These are phyloP conservation scores for Claviceps spartinae DNA, from an alignment of 2,329 filamentous ascomycete genomes.

Conservation along the genomic window DNA sequence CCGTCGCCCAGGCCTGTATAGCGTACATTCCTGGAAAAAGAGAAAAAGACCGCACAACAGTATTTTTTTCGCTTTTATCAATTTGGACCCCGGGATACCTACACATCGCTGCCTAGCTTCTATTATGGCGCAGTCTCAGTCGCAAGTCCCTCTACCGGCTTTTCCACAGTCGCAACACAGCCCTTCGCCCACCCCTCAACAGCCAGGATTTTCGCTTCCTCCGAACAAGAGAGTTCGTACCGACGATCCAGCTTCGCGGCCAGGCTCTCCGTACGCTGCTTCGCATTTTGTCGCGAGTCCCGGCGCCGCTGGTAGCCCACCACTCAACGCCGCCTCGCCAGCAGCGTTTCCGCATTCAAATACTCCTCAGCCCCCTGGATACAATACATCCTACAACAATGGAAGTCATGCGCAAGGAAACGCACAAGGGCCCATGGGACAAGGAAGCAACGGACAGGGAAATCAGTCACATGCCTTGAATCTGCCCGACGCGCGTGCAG, in stretches of 20 bases:
- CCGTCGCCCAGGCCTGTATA: background rate
- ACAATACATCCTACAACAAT: constrained; percentile 26
- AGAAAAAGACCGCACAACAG: background rate
- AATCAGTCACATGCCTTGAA: constrained; percentile 10
- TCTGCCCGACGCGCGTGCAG: constrained; percentile 21
- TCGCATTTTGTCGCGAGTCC: constrained; percentile 38
- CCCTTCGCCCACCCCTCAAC: constrained; percentile 45
- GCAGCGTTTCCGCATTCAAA: constrained; percentile 20
- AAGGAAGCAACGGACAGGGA: no score
- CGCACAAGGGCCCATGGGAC: no score
- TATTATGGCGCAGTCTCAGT: constrained; percentile 47
- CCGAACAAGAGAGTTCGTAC: constrained; percentile 52
- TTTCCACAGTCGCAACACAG: constrained; percentile 51
- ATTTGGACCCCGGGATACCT: constrained; percentile 1
- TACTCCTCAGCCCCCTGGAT: constrained; percentile 18
- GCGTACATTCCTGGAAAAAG: background rate
- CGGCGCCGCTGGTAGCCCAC: constrained; percentile 26
- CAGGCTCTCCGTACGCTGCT: constrained; percentile 45
- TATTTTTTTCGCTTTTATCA: constrained; percentile 5
- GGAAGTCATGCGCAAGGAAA: constrained; percentile 20
- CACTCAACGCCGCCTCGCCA: constrained; percentile 23
- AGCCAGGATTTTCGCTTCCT: constrained; percentile 43
- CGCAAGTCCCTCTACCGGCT: constrained; percentile 34
- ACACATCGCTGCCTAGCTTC: constrained; percentile 3
- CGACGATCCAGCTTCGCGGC: constrained; percentile 53